Conservation (phyloP, 225 moss, liverwort and hornwort genomes). For the Sphagnum contortum region DNA sequence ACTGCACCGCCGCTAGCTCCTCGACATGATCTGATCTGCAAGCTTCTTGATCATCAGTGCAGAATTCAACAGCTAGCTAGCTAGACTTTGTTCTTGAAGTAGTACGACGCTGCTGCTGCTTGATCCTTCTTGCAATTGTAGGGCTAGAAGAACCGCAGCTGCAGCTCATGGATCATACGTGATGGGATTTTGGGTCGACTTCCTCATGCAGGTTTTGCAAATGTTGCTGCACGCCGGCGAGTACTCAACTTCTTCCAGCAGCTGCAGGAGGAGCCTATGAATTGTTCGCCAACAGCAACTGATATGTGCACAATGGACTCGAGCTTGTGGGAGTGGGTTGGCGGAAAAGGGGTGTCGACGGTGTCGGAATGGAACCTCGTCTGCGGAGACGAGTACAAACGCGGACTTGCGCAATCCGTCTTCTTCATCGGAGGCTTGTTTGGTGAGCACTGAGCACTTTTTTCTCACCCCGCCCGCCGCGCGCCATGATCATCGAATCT, state of each 20-base stretch:
- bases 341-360: conserved; percentile 12
- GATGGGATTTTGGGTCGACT: not conserved
- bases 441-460: too few species aligned
- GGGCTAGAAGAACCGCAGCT: too few species aligned
- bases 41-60: not conserved
- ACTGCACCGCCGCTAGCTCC: not conserved
- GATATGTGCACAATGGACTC: conserved; percentile 19
- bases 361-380: conserved; percentile 40
- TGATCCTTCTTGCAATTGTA: too few species aligned
- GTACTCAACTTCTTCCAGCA: not conserved
- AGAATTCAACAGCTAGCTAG: not conserved
- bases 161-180: not conserved
- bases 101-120: too few species aligned
- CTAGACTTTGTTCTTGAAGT: too few species aligned
- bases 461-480: not conserved
- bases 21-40: not conserved
- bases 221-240: not conserved
- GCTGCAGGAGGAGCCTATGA: not conserved
- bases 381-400: conserved; percentile 37
- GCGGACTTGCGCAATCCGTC: conserved; percentile 19
- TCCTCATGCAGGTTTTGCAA: not conserved
- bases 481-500: too few species aligned
- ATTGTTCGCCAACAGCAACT: conserved; percentile 11
- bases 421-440: conserved; percentile 42
- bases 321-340: conserved; percentile 21